Evolutionary conservation across 2,329 filamentous ascomycete genomes (phyloP).

Genomic region (Paradendryphiella salina): DNA sequence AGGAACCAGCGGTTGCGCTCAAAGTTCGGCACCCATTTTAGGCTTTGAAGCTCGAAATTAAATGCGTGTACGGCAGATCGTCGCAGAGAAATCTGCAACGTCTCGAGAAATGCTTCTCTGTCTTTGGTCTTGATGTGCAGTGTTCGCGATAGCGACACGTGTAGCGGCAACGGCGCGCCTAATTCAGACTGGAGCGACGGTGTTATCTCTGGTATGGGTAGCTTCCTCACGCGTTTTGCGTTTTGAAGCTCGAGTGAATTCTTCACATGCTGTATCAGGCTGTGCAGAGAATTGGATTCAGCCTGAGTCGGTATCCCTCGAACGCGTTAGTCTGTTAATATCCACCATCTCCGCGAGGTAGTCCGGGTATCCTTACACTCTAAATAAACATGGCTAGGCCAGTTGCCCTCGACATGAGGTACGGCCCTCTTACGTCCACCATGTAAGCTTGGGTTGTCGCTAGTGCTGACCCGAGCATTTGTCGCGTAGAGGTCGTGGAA

Average conservation of each 20-base stretch:
- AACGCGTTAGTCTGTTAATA: slow-evolving; percentile 35
- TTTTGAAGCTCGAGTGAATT: slow-evolving; percentile 24
- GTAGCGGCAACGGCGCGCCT: slow-evolving; percentile 75
- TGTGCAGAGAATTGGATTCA: slow-evolving; percentile 37
- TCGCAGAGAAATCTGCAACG: slow-evolving; percentile 52
- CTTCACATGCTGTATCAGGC: slow-evolving; percentile 36
- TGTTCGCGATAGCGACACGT: slow-evolving; percentile 87
- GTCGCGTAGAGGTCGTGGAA: slow-evolving; percentile 93
- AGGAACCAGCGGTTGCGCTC: slow-evolving; percentile 78
- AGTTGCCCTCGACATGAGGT: slow-evolving; percentile 85
- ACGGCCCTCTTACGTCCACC: slow-evolving; percentile 79
- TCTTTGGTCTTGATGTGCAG: slow-evolving; percentile 73
- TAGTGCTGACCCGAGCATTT: slow-evolving; percentile 73
- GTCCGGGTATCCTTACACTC: slow-evolving; percentile 70
- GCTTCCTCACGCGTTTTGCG: slow-evolving; percentile 24
- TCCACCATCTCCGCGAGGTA: slow-evolving; percentile 10
- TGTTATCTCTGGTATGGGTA: slow-evolving; percentile 54
- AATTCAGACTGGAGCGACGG: slow-evolving; percentile 78
- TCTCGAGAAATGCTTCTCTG: slow-evolving; percentile 68
- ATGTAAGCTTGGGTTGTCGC: slow-evolving; percentile 83
- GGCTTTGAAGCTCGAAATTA: slow-evolving; percentile 48
- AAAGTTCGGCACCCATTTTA: slow-evolving; percentile 69
- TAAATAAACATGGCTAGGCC: slow-evolving; percentile 89
- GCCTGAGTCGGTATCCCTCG: slow-evolving; percentile 46
- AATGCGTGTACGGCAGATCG: slow-evolving; percentile 58